phyloP scores from a whole-genome alignment of 78 protist species.

The Dictyostelium purpureum region DNA sequence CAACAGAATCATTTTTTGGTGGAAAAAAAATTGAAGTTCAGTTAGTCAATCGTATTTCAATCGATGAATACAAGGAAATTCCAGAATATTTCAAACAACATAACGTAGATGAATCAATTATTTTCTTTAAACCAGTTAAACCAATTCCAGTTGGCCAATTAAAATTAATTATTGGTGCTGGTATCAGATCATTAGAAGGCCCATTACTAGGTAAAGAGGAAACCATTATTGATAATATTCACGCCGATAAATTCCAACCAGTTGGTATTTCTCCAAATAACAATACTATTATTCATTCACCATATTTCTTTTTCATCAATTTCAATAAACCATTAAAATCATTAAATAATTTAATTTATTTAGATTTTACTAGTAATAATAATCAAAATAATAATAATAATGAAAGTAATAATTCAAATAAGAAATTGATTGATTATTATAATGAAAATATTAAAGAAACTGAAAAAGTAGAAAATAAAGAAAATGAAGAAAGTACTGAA shows the following conservation, averaged over 20 bases:
- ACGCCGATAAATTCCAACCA: not conserved
- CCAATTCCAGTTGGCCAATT: constrained; percentile 17
- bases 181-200: not conserved
- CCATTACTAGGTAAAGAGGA: constrained; percentile 5
- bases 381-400: not conserved
- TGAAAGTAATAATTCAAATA: not conserved
- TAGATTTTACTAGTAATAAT: not conserved
- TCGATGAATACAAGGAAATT: not conserved
- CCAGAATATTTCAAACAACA: not conserved
- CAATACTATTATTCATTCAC: not conserved
- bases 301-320: not conserved
- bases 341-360: not conserved
- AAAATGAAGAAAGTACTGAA: not conserved
- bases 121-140: constrained; percentile 19
- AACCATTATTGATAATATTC: not conserved
- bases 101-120: not conserved
- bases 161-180: not conserved
- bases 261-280: not conserved
- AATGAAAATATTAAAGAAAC: not conserved
- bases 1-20: not conserved
- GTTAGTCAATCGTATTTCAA: not conserved
- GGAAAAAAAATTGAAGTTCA: not conserved
- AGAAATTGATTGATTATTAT: not conserved
- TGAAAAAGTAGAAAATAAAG: not conserved
- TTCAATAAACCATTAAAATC: constrained; percentile 10